These are phyloP conservation scores for Fagopyrum esculentum DNA, from an alignment of 148 eudicot species.

Conservation along the genomic window DNA sequence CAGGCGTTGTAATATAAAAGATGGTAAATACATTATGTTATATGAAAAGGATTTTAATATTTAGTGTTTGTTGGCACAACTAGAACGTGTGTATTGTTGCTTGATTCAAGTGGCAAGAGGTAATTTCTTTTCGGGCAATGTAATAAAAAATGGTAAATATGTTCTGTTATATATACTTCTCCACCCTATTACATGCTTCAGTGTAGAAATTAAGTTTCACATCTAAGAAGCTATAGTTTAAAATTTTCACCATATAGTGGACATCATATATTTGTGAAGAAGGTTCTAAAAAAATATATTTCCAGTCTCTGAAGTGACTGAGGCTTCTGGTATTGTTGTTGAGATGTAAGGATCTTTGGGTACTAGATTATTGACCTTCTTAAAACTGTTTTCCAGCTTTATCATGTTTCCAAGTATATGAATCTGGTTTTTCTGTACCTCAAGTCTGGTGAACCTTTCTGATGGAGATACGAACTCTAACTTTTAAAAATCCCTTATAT, in stretches of 20 bases:
- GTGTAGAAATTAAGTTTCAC: neutral
- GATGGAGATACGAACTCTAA: neutral
- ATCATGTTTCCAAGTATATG: neutral
- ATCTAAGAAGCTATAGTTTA: neutral
- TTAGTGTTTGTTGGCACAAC: too few relatives aligned
- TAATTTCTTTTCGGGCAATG: too few relatives aligned
- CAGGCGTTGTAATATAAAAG: too few relatives aligned
- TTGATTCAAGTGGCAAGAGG: too few relatives aligned
- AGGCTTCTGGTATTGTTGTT: neutral
- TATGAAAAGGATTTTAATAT: too few relatives aligned
- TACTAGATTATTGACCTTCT: neutral
- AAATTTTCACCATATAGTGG: neutral
- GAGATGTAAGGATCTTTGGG: neutral
- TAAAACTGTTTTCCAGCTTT: neutral
- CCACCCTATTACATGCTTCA: neutral
- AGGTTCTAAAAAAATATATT: too few relatives aligned
- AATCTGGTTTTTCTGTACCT: neutral
- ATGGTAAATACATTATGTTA: too few relatives aligned
- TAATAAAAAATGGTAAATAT: too few relatives aligned
- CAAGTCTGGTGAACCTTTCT: neutral
- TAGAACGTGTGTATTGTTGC: too few relatives aligned
- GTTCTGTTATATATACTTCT: too few relatives aligned
- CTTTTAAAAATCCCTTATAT: neutral
- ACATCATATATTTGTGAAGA: neutral
- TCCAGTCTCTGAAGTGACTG: neutral